Evolutionary conservation across 2,329 filamentous ascomycete genomes (phyloP).

Genomic region (Microsporum canis): DNA sequence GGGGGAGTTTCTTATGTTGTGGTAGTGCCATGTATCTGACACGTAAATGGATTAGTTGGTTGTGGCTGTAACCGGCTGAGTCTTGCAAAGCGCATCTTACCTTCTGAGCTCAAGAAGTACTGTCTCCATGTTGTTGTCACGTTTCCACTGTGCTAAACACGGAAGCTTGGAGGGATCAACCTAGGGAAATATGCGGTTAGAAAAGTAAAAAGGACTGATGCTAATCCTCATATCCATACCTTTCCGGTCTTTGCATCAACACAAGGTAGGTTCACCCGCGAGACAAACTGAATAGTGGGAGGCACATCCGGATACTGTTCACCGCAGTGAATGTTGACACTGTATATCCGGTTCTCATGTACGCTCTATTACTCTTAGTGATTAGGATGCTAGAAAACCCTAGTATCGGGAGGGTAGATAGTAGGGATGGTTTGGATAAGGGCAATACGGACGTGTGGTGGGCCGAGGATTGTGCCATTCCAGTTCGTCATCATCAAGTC

Average conservation of each 20-base stretch:
- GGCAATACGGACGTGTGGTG: conserved; percentile 67
- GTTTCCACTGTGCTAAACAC: conserved; percentile 80
- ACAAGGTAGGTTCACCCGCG: conserved; percentile 91
- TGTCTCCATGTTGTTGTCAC: conserved; percentile 91
- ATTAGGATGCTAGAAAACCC: background rate
- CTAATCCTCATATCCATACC: conserved; percentile 33
- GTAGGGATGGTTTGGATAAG: background rate
- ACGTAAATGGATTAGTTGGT: background rate
- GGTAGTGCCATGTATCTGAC: conserved; percentile 86
- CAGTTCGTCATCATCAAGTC: conserved; percentile 96
- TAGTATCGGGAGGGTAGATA: background rate
- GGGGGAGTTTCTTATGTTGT: conserved; percentile 86
- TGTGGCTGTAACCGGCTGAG: background rate
- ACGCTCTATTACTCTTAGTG: conserved; percentile 52
- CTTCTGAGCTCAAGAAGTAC: conserved; percentile 76
- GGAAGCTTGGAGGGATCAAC: conserved; percentile 76
- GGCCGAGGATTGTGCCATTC: conserved; percentile 95
- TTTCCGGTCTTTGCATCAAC: conserved; percentile 70
- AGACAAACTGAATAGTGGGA: conserved; percentile 83
- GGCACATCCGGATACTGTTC: conserved; percentile 78
- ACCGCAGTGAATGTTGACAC: conserved; percentile 91
- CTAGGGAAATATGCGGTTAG: conserved; percentile 27
- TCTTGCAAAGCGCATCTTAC: conserved; percentile 34
- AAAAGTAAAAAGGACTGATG: background rate
- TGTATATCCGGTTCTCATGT: conserved; percentile 98